Percentiles rank a stretch among this genome's conserved stretches.
These are phyloP conservation scores for Epithemia pelagica DNA, from an alignment of 108 stramenopile genomes.

Conservation along the genomic window DNA sequence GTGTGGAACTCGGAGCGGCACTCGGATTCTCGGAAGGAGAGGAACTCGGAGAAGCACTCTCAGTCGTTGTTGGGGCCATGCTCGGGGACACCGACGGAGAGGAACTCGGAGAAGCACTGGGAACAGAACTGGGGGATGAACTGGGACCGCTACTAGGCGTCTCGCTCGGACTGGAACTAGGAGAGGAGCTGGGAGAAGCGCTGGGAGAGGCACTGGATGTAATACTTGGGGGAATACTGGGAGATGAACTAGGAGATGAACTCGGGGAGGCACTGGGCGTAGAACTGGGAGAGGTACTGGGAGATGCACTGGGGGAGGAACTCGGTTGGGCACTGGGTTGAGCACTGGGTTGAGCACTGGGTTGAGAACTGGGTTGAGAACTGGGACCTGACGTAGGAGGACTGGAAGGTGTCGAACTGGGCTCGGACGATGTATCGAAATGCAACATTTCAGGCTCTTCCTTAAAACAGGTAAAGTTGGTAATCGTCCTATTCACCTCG, in stretches of 20 bases:
- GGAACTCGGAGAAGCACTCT: slow-evolving; percentile 5
- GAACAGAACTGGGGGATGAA: not conserved
- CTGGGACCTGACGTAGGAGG: not conserved
- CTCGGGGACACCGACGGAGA: not conserved
- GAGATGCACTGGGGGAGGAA: not conserved
- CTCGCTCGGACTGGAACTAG: slow-evolving; percentile 5
- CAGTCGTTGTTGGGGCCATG: not conserved
- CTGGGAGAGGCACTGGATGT: not conserved
- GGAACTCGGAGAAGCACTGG: not conserved
- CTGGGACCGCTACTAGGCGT: not conserved
- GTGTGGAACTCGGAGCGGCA: slow-evolving; percentile 1
- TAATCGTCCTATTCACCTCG: too few species aligned
- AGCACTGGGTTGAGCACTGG: not conserved
- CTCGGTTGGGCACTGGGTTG: not conserved
- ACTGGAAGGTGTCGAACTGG: not conserved
- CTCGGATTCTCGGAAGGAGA: not conserved
- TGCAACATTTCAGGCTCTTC: too few species aligned
- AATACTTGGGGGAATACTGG: slow-evolving; percentile 1
- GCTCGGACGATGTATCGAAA: not conserved
- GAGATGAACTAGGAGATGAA: not conserved
- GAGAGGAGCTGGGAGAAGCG: not conserved
- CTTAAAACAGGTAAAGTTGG: too few species aligned
- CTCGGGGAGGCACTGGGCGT: not conserved
- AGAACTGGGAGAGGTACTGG: slow-evolving; percentile 1
- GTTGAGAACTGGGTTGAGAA: not conserved